Evolutionary conservation across 1,139 yeast species (phyloP), one percentile per base, ranked within the genome.

Genomic region (Lodderomyces theae): DNA sequence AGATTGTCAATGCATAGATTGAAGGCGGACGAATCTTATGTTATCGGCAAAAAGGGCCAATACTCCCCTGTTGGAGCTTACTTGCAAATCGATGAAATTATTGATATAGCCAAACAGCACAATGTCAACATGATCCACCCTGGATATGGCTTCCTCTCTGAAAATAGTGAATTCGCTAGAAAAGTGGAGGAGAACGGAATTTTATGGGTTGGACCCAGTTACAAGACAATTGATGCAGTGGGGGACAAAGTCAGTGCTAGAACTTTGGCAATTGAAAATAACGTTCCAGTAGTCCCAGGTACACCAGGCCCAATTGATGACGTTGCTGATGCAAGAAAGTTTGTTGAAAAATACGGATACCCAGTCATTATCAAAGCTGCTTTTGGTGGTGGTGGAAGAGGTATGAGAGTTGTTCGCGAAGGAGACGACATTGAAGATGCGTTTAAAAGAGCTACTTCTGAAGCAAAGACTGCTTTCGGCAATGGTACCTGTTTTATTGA

Each of bases 361-460:
- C 99, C 99, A 8, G 97, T 92, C 39, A 92, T 92, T 64, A 90
- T 92, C 66, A 92, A 92, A 70, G 98, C 99, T 34, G 98, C 98
- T 35, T 92, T 86, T 61, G 98, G 99, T 64, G 98, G 98, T 70
- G 98, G 98, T 75, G 98, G 99, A 60, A 83, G 98, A 69, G 98
- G 98, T 75, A 92, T 92, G 98, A 83, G 98, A 72, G 97, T 92
- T 40, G 98, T 94, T 38, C 78, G 95, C 60, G 97, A 92, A 64
- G 97, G 97, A 54, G 98, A 92, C 53, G 89, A 84, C 60, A 81
- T 92, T 48, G 82, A 64, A 40, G 97, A 92, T 63, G 97, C 97
- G 29, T 92, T 92, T 71, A 72, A 76, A 57, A 83, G 98, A 68
- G 98, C 98, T 34, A 81, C 86, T 33, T 85, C 95, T 30, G 98